A percentile compares a stretch with the other conserved stretches of the same genome.
Conservation (phyloP, 306 rosid species). For the Gynostemma pentaphyllum region DNA sequence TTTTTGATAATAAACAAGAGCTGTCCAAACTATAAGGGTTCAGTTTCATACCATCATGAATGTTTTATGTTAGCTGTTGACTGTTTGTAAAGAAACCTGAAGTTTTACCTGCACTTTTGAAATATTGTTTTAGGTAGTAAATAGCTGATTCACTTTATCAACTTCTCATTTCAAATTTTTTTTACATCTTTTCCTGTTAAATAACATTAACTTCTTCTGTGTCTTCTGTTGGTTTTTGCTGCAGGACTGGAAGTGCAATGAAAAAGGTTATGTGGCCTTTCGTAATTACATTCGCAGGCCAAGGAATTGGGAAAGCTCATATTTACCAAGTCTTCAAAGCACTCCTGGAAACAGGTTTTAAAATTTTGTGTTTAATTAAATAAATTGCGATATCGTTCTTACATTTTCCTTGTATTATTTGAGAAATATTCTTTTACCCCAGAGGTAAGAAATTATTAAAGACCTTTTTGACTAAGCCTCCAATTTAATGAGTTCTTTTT, state of each 20-base stretch:
- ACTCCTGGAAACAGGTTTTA: constrained; percentile 97
- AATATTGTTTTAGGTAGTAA: background rate
- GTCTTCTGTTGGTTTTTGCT: constrained; percentile 7
- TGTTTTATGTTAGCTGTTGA: too few species aligned
- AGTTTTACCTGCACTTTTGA: background rate
- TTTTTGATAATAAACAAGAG: background rate
- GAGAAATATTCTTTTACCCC: background rate
- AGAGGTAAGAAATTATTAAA: constrained; percentile 17
- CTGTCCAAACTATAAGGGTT: background rate
- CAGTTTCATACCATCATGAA: background rate
- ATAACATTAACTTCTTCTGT: background rate
- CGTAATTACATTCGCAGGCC: constrained; percentile 67
- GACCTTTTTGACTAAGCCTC: constrained; percentile 24
- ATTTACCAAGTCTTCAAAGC: constrained; percentile 51
- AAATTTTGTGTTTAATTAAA: constrained; percentile 2
- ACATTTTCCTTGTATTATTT: background rate
- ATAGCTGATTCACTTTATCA: background rate
- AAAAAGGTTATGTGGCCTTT: constrained; percentile 79
- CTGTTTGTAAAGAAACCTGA: background rate
- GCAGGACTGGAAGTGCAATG: constrained; percentile 92
- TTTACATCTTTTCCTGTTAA: background rate
- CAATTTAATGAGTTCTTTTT: constrained; percentile 26
- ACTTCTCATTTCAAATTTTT: background rate
- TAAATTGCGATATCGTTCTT: background rate
- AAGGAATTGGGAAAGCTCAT: constrained; percentile 62